Evolutionary conservation across 129 eudicot genomes (phyloP).

Genomic region (Calendula officinalis): DNA sequence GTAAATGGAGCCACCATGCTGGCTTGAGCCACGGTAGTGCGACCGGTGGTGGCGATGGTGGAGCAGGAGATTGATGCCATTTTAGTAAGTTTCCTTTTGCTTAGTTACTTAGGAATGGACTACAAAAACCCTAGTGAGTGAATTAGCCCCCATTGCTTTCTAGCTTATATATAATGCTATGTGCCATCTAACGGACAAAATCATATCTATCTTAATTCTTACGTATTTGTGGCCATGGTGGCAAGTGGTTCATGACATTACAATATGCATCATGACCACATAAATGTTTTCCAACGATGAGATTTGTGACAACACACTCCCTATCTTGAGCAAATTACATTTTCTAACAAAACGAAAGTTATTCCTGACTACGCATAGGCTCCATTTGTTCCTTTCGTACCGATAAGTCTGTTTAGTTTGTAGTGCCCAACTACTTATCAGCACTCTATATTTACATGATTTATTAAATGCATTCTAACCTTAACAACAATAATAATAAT

Average conservation of each 20-base stretch:
- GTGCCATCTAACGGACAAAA: slow-evolving; percentile 31
- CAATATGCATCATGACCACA: slow-evolving; percentile 37
- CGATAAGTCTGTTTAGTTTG: too few species aligned
- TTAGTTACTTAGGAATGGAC: slow-evolving; percentile 1
- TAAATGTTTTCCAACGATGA: slow-evolving; percentile 23
- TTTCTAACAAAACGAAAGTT: too few species aligned
- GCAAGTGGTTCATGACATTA: slow-evolving; percentile 27
- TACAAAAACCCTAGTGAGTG: slow-evolving; percentile 9
- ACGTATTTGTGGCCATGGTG: slow-evolving; percentile 24
- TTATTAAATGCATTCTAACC: too few species aligned
- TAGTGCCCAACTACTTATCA: too few species aligned
- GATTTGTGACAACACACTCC: too few species aligned
- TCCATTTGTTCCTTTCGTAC: too few species aligned
- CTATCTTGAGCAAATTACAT: too few species aligned
- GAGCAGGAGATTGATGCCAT: slow-evolving; percentile 62
- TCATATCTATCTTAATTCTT: slow-evolving; percentile 1
- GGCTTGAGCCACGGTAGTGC: slow-evolving; percentile 49
- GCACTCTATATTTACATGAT: too few species aligned
- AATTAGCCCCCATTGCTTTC: not conserved
- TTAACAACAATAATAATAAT: too few species aligned
- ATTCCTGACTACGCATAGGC: too few species aligned
- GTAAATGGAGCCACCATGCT: slow-evolving; percentile 60
- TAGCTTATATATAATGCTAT: slow-evolving; percentile 25
- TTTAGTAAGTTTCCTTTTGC: slow-evolving; percentile 21
- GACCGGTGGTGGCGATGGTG: slow-evolving; percentile 33